phyloP scores from a whole-genome alignment of 2,329 filamentous ascomycete species.

The Lojkania enalia region DNA sequence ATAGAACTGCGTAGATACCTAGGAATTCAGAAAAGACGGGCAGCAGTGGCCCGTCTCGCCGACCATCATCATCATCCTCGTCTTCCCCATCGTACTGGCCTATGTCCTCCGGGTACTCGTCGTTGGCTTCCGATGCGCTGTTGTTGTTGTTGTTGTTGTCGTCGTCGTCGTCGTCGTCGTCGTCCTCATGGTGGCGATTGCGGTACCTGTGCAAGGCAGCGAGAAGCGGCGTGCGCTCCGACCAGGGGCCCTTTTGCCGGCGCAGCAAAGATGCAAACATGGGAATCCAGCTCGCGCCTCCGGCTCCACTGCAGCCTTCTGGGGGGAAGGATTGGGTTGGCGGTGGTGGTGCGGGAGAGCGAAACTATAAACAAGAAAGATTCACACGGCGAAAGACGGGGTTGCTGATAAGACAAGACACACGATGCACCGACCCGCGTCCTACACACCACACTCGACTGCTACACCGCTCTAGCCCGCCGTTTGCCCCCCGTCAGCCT shows the following conservation, averaged over 20 bases:
- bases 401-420: constrained; percentile 12
- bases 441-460: constrained; percentile 13
- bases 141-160: too few relatives aligned
- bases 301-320: constrained; percentile 10
- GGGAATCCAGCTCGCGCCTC: constrained; percentile 22
- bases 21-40: constrained; percentile 46
- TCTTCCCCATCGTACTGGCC: constrained; percentile 31
- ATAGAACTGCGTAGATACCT: constrained; percentile 26
- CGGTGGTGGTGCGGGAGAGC: constrained; percentile 9
- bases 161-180: constrained; percentile 21
- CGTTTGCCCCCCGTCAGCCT: constrained; percentile 2
- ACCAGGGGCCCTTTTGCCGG: constrained; percentile 31
- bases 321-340: constrained; percentile 4
- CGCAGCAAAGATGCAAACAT: constrained; percentile 46
- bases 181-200: constrained; percentile 27
- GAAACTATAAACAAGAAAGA: not conserved
- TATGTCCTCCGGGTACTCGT: constrained; percentile 23
- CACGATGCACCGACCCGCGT: constrained; percentile 8
- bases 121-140: constrained; percentile 22
- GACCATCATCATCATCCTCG: constrained; percentile 34
- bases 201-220: constrained; percentile 36
- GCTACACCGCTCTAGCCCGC: constrained; percentile 12
- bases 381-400: constrained; percentile 3
- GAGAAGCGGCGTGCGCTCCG: constrained; percentile 43
- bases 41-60: constrained; percentile 41